Percentiles rank a stretch among this genome's conserved stretches.
Conservation (phyloP, 202 grass and related monocot genomes). For the Musa balbisiana region DNA sequence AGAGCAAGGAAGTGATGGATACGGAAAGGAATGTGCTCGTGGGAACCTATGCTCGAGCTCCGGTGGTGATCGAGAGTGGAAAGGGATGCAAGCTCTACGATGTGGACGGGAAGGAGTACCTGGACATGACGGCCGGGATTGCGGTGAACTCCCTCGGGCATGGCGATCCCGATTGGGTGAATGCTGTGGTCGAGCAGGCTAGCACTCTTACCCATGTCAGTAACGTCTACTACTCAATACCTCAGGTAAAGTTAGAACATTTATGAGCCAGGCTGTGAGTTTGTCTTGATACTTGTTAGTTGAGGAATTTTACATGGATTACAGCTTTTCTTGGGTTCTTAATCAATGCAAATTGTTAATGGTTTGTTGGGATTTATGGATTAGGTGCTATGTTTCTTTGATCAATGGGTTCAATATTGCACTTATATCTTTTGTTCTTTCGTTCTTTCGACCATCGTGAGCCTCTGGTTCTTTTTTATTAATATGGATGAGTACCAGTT, state of each 20-base stretch:
- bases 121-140: conserved; percentile 80
- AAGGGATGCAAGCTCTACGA: conserved; percentile 81
- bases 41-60: conserved; percentile 63
- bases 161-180: conserved; percentile 39
- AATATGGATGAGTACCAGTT: not conserved
- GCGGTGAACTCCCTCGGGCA: conserved; percentile 75
- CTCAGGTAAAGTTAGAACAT: conserved; percentile 34
- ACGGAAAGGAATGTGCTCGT: conserved; percentile 61
- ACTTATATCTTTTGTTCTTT: not conserved
- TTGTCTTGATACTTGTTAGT: no score
- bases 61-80: conserved; percentile 47
- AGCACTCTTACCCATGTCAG: conserved; percentile 52
- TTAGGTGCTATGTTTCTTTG: no score
- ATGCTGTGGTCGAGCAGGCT: conserved; percentile 31
- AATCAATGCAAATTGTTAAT: no score
- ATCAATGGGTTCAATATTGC: no score
- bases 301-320: no score
- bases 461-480: not conserved
- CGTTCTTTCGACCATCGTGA: not conserved
- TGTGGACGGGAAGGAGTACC: conserved; percentile 60
- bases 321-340: no score
- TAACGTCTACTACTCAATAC: conserved; percentile 57
- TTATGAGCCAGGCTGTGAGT: no score
- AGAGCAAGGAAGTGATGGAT: conserved; percentile 52
- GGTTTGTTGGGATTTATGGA: no score